phyloP scores from a whole-genome alignment of 139 green algal species.

The Volvox reticuliferus region DNA sequence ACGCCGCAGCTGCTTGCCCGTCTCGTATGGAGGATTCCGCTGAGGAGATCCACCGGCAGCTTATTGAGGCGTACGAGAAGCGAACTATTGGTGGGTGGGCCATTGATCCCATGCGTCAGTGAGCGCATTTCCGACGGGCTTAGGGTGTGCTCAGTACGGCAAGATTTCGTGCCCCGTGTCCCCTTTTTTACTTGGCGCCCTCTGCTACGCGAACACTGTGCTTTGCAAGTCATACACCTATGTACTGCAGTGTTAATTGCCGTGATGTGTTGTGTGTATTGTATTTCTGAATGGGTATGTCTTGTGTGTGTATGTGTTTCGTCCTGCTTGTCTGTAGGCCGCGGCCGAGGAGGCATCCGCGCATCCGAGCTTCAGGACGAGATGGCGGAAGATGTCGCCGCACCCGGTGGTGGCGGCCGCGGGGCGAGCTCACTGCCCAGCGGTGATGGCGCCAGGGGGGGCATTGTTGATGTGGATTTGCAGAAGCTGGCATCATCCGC shows the following conservation, averaged over 20 bases:
- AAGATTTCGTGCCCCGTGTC: no score
- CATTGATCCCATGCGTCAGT: not conserved
- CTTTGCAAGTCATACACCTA: no score
- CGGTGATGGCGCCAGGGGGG: not conserved
- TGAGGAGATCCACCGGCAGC: not conserved
- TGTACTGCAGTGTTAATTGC: no score
- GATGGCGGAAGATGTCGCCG: not conserved
- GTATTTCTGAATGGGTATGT: not conserved
- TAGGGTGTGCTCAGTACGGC: not conserved
- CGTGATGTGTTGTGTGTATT: not conserved
- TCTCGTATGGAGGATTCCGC: not conserved
- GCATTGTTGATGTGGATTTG: not conserved
- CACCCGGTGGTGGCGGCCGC: not conserved
- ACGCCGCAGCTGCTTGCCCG: not conserved
- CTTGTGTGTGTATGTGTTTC: not conserved
- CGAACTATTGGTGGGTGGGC: constrained; percentile 29
- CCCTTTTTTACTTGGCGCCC: no score
- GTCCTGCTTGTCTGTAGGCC: constrained; percentile 5
- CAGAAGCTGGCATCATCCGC: not conserved
- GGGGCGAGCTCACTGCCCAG: not conserved
- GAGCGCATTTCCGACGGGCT: not conserved
- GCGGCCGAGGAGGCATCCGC: constrained; percentile 6
- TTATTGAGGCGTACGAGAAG: constrained; percentile 43
- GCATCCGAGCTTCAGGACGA: not conserved
- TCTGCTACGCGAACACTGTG: no score